Base-by-base conservation (phyloP, 495 filamentous ascomycete species). In the Podospora anserina region DNA sequence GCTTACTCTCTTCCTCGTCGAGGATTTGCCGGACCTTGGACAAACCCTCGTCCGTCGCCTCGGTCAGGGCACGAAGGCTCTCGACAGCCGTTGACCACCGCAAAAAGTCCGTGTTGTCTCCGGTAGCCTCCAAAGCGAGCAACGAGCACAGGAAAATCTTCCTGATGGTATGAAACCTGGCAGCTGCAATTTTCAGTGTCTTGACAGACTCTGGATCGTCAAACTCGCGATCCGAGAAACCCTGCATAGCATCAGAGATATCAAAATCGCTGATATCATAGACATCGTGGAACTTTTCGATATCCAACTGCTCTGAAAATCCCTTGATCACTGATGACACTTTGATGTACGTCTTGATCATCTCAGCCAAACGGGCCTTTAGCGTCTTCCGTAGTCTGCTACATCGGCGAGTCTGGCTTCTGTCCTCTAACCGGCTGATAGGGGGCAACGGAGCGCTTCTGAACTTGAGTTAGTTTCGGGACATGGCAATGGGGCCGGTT, bases 221-320 rank as follows among this genome's bases (percentile, higher is more conserved):
- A 69, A 86, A 82, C 34, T 90, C 86, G 39, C 80, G 77, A 32
- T 90, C 86, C 1, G 84, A 78, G 58, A 89, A 86, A 3, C 86
- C 86, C 26, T 84, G 76, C 66, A 88, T 82, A 4, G 89, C 87
- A 65, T 91, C 90, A 61, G 84, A 82, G 16, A 94, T 83, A 71
- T 98, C 94, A 39, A 87, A 86, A 60, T 89, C 84, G 65, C 86
- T 92, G 68, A 98, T 89, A 72, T 98, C 93, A 71, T 97, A 97
- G 49, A 97, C 90, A 72, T 97, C 93, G 68, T 91, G 88, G 75
- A 93, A 97, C 79, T 92, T 95, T 61, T 93, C 94, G 16, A 97
- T 81, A 72, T 97, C 91, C 60, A 88, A 82, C 70, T 90, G 85
- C 74, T 93, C 88, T 1, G 92, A 87, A 44, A 96, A 86, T 5